These are phyloP conservation scores for Aspergillus chevalieri DNA, from an alignment of 2,329 filamentous ascomycete genomes.

Conservation along the genomic window DNA sequence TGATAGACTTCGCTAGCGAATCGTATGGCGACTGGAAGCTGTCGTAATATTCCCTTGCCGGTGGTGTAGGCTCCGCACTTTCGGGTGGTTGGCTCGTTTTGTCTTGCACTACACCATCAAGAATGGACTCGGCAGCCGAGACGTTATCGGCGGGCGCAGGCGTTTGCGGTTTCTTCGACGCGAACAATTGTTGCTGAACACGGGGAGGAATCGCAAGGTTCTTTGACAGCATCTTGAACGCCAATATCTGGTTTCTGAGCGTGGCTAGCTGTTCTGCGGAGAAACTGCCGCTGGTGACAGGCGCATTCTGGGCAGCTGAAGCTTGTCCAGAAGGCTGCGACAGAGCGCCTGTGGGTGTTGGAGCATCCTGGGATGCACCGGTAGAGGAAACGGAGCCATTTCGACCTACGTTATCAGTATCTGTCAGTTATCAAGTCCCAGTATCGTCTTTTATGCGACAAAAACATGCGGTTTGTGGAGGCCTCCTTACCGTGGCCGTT, in stretches of 20 bases:
- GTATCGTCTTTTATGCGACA: not conserved
- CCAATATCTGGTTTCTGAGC: slow-evolving; percentile 78
- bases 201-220: slow-evolving; percentile 73
- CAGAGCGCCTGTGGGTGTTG: slow-evolving; percentile 16
- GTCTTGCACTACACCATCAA: slow-evolving; percentile 35
- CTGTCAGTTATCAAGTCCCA: not conserved
- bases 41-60: slow-evolving; percentile 53
- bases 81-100: slow-evolving; percentile 26
- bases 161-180: slow-evolving; percentile 42
- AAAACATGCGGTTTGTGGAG: not conserved
- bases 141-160: slow-evolving; percentile 33
- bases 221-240: slow-evolving; percentile 84
- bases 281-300: slow-evolving; percentile 53
- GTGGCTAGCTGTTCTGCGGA: slow-evolving; percentile 71
- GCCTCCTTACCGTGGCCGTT: slow-evolving; percentile 39
- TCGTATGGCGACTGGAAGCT: slow-evolving; percentile 69
- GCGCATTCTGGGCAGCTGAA: slow-evolving; percentile 23
- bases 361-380: slow-evolving; percentile 16
- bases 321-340: slow-evolving; percentile 13
- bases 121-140: slow-evolving; percentile 25
- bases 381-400: slow-evolving; percentile 31
- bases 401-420: slow-evolving; percentile 21
- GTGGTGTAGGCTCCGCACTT: slow-evolving; percentile 17
- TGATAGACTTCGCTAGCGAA: slow-evolving; percentile 55
- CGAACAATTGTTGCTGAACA: slow-evolving; percentile 77